Evolutionary conservation across 768 basidiomycete species (phyloP).

Genomic region (Lactifluus rugatus): DNA sequence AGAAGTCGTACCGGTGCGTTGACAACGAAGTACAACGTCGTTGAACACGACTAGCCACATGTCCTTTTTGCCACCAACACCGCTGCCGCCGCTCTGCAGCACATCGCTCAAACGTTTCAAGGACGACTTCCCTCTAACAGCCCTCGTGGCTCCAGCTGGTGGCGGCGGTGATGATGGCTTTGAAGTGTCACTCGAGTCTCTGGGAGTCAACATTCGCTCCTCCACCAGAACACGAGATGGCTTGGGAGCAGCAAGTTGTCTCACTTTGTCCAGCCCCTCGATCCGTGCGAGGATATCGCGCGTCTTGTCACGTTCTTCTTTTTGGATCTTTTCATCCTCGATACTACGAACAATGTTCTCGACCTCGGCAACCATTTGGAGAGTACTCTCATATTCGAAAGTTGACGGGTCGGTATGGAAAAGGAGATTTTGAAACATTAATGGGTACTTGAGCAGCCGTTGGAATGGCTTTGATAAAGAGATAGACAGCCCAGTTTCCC

Average conservation of each 20-base stretch:
- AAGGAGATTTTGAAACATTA: constrained; percentile 94
- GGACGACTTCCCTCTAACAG: constrained; percentile 72
- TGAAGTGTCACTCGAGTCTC: constrained; percentile 19
- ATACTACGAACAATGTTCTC: constrained; percentile 94
- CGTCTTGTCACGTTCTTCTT: constrained; percentile 92
- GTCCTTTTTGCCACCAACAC: constrained; percentile 68
- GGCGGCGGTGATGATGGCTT: constrained; percentile 29
- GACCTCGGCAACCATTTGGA: constrained; percentile 95
- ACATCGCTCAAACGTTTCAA: constrained; percentile 88
- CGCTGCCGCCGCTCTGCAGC: constrained; percentile 43
- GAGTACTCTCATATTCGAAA: constrained; percentile 92
- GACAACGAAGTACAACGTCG: constrained; percentile 89
- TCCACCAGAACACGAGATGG: constrained; percentile 80
- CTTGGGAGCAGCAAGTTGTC: constrained; percentile 86
- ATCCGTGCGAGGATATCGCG: constrained; percentile 93
- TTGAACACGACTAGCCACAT: constrained; percentile 94
- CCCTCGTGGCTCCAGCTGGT: constrained; percentile 35
- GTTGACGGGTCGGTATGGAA: constrained; percentile 97
- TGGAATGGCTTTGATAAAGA: constrained; percentile 97
- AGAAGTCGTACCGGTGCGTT: constrained; percentile 81
- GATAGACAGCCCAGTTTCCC: constrained; percentile 91
- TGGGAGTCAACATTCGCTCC: constrained; percentile 50
- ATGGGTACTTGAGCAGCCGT: constrained; percentile 89
- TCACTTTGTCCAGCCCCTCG: constrained; percentile 90
- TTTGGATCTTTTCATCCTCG: constrained; percentile 95